Percentiles rank a stretch among this genome's conserved stretches.
These are phyloP conservation scores for Fusarium subglutinans DNA, from an alignment of 2,329 filamentous ascomycete species.

Conservation along the genomic window DNA sequence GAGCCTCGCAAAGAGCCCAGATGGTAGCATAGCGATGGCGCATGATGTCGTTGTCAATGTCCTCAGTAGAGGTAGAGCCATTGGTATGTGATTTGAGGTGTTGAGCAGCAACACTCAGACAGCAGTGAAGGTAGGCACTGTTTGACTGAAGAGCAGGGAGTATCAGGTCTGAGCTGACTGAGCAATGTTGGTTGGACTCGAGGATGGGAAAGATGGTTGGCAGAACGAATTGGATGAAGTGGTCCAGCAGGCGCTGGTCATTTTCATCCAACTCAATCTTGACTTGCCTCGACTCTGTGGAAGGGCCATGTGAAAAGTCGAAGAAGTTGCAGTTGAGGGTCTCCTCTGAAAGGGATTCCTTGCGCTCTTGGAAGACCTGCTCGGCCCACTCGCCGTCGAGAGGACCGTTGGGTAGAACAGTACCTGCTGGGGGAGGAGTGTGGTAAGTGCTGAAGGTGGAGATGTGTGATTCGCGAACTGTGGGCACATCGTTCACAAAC, in stretches of 20 bases:
- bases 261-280: slow-evolving; percentile 86
- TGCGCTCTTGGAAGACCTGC: slow-evolving; percentile 51
- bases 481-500: slow-evolving; percentile 90
- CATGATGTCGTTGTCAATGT: slow-evolving; percentile 91
- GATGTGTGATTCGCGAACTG: slow-evolving; percentile 84
- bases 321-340: slow-evolving; percentile 81
- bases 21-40: slow-evolving; percentile 91
- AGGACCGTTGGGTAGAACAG: slow-evolving; percentile 70
- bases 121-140: slow-evolving; percentile 94
- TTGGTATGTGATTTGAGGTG: slow-evolving; percentile 82
- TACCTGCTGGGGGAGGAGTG: slow-evolving; percentile 76
- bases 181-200: slow-evolving; percentile 88
- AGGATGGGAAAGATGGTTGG: slow-evolving; percentile 92
- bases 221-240: slow-evolving; percentile 89
- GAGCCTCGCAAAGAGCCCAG: slow-evolving; percentile 82
- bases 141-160: slow-evolving; percentile 90
- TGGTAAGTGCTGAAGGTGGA: slow-evolving; percentile 95
- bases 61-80: slow-evolving; percentile 69
- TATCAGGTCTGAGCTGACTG: slow-evolving; percentile 81
- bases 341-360: slow-evolving; percentile 74
- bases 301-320: slow-evolving; percentile 76
- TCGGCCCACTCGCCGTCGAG: slow-evolving; percentile 70
- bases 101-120: slow-evolving; percentile 89
- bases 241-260: slow-evolving; percentile 86
- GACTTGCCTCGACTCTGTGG: slow-evolving; percentile 71